These are phyloP conservation scores for Taxillus chinensis DNA, from an alignment of 164 flowering plant genomes.

Conservation along the genomic window DNA sequence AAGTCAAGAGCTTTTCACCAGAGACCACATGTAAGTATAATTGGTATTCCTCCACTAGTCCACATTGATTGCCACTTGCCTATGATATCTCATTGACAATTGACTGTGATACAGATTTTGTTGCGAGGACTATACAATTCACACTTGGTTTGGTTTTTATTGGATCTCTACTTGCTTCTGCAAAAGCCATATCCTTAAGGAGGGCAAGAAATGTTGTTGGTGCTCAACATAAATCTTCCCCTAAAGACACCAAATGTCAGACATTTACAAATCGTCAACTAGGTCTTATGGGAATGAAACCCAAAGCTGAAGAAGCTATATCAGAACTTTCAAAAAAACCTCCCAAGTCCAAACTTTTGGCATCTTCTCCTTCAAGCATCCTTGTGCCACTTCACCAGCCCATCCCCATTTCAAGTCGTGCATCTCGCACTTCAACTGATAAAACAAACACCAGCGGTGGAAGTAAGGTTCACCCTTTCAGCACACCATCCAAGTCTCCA, in stretches of 20 bases:
- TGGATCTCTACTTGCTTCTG: slow-evolving; percentile 48
- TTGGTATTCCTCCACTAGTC: too few species aligned
- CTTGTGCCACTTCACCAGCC: slow-evolving; percentile 79
- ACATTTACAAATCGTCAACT: slow-evolving; percentile 56
- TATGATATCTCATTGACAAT: too few species aligned
- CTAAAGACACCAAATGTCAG: slow-evolving; percentile 35
- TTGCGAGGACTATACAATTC: slow-evolving; percentile 29
- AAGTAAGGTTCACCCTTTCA: slow-evolving; percentile 23
- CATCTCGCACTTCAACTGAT: slow-evolving; percentile 30
- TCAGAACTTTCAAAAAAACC: slow-evolving; percentile 51
- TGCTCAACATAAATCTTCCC: slow-evolving; percentile 18
- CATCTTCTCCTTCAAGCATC: slow-evolving; percentile 33
- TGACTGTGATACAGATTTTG: slow-evolving; percentile 35
- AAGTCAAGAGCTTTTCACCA: slow-evolving; percentile 23
- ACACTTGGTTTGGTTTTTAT: slow-evolving; percentile 35
- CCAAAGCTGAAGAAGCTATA: slow-evolving; percentile 26
- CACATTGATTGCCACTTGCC: too few species aligned
- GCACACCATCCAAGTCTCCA: slow-evolving; percentile 47
- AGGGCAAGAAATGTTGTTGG: slow-evolving; percentile 23
- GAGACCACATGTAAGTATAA: slow-evolving; percentile 56
- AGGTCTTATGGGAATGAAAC: slow-evolving; percentile 55
- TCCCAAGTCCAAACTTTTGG: slow-evolving; percentile 41
- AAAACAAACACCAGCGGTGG: slow-evolving; percentile 37
- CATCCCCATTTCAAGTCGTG: slow-evolving; percentile 26
- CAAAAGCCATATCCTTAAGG: slow-evolving; percentile 40